Conservation (phyloP, 306 rosid genomes). For the Citrullus mucosospermus region DNA sequence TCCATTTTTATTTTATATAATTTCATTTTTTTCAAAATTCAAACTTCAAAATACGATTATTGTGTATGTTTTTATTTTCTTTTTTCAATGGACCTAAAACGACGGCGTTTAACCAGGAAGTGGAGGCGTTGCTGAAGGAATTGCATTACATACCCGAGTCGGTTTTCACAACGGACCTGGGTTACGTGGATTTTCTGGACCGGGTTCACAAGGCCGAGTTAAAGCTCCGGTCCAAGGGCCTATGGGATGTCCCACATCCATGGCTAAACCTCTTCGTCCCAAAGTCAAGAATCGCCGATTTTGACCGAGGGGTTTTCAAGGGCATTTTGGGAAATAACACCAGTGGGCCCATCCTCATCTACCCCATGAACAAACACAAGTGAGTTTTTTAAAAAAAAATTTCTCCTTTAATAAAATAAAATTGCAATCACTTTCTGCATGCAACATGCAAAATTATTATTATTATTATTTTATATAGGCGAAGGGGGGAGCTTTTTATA, state of each 20-base stretch:
- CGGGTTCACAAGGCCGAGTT: constrained; percentile 90
- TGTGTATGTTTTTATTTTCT: too few species aligned
- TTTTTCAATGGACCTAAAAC: not conserved
- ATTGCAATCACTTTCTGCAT: constrained; percentile 13
- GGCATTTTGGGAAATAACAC: constrained; percentile 84
- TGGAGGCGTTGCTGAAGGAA: constrained; percentile 37
- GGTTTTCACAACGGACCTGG: constrained; percentile 70
- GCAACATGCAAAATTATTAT: constrained; percentile 3
- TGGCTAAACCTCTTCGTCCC: constrained; percentile 97
- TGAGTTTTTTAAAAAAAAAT: constrained; percentile 28
- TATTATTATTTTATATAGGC: not conserved
- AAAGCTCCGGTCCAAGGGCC: constrained; percentile 72
- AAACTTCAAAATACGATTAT: not conserved
- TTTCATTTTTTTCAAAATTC: not conserved
- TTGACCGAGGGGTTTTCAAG: constrained; percentile 78
- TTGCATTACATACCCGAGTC: constrained; percentile 51
- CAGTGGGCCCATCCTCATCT: constrained; percentile 93
- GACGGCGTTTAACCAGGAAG: constrained; percentile 39
- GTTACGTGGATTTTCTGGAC: constrained; percentile 83
- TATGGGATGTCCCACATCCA: constrained; percentile 97
- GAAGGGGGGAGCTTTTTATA: not conserved
- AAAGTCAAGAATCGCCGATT: constrained; percentile 70
- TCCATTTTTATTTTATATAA: not conserved
- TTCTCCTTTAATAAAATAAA: not conserved
- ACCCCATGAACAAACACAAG: constrained; percentile 89